Conservation (phyloP, 75 land plant species). For the Pseudotsuga menziesii region DNA sequence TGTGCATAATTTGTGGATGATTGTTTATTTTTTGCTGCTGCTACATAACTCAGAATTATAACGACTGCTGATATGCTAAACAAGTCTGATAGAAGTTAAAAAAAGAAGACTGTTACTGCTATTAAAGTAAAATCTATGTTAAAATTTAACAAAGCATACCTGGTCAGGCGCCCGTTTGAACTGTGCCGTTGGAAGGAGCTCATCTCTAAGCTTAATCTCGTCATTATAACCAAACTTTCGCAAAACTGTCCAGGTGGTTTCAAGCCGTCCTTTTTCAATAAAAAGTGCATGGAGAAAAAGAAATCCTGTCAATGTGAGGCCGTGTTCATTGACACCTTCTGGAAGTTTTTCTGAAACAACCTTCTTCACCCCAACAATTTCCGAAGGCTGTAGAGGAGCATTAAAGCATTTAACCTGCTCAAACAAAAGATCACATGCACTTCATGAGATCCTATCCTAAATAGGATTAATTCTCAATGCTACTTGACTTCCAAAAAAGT, state of each 20-base stretch:
- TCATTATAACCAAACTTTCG: constrained; percentile 96
- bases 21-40: too few relatives aligned
- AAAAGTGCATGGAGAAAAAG: constrained; percentile 97
- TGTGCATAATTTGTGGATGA: too few relatives aligned
- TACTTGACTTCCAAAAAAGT: background rate
- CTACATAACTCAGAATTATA: too few relatives aligned
- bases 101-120: too few relatives aligned
- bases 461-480: background rate
- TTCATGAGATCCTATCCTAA: constrained; percentile 2
- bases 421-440: constrained; percentile 5
- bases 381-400: constrained; percentile 94
- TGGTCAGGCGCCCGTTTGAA: constrained; percentile 83
- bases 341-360: constrained; percentile 91
- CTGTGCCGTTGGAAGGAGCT: constrained; percentile 56
- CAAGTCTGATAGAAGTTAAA: too few relatives aligned
- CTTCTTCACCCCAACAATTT: constrained; percentile 90
- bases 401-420: constrained; percentile 93
- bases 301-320: constrained; percentile 95
- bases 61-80: too few relatives aligned
- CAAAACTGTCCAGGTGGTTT: constrained; percentile 97
- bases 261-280: constrained; percentile 96
- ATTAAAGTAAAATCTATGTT: too few relatives aligned
- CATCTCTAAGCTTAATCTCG: constrained; percentile 84
- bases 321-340: constrained; percentile 91
- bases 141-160: too few relatives aligned